Conservation (phyloP, 352 stramenopile species). For the Aphanomyces euteiches region DNA sequence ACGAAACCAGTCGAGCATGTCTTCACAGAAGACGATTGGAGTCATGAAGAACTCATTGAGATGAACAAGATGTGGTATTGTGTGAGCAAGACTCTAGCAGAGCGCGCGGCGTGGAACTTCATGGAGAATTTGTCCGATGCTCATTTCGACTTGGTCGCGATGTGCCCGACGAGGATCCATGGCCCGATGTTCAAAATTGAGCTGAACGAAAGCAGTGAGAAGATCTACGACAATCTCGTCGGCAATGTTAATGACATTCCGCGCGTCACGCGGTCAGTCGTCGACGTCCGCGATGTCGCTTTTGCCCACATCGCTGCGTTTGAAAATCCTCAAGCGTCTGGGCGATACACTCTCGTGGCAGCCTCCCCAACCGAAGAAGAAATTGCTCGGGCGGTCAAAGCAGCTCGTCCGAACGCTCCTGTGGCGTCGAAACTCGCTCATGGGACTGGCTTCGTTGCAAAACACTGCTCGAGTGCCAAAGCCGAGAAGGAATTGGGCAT, state of each 20-base stretch:
- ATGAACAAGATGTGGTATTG: constrained; percentile 32
- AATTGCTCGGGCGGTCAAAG: constrained; percentile 48
- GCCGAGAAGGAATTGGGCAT: constrained; percentile 26
- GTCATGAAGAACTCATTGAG: constrained; percentile 21
- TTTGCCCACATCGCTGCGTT: constrained; percentile 75
- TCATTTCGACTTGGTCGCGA: constrained; percentile 29
- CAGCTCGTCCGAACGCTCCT: neutral
- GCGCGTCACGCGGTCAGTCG: constrained; percentile 65
- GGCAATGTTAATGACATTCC: constrained; percentile 16
- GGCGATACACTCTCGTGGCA: constrained; percentile 84
- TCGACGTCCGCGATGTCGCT: constrained; percentile 82
- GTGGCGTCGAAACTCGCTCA: neutral
- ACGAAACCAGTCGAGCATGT: constrained; percentile 26
- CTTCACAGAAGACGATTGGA: constrained; percentile 38
- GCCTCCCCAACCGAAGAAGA: constrained; percentile 81
- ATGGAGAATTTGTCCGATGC: constrained; percentile 24
- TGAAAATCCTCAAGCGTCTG: constrained; percentile 76
- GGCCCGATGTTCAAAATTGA: constrained; percentile 35
- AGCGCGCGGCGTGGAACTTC: constrained; percentile 34
- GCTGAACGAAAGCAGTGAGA: constrained; percentile 34
- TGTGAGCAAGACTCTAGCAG: constrained; percentile 37
- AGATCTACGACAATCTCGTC: constrained; percentile 31
- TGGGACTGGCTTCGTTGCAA: neutral
- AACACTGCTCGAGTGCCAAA: constrained; percentile 11
- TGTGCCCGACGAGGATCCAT: constrained; percentile 36